phyloP scores from a whole-genome alignment of 1,139 yeast genomes.

The Pneumocystis sp. region DNA sequence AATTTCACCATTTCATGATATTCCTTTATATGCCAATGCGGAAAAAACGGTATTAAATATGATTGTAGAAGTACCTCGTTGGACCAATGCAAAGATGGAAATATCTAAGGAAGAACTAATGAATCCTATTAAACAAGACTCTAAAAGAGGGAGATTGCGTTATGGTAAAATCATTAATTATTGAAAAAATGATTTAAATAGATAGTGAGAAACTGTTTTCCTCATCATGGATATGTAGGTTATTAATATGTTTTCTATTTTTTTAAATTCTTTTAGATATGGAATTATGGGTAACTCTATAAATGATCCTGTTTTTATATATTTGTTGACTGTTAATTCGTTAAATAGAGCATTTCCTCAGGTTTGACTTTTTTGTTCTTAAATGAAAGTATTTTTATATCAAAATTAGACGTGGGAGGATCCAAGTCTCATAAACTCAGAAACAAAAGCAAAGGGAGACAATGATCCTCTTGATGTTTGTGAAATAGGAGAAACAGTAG shows the following conservation, averaged over 20 bases:
- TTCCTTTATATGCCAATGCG: conserved; percentile 59
- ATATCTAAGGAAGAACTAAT: conserved; percentile 56
- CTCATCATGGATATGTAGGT: conserved; percentile 78
- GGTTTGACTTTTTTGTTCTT: neutral
- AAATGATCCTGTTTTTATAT: neutral
- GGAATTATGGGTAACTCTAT: neutral
- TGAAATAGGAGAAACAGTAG: conserved; percentile 63
- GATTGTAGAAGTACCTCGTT: conserved; percentile 85
- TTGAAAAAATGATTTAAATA: neutral
- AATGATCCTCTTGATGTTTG: conserved; percentile 94
- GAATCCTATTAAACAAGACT: conserved; percentile 89
- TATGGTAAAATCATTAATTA: neutral
- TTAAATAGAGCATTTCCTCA: conserved; percentile 66
- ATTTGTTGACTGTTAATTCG: too few relatives aligned
- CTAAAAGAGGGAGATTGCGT: conserved; percentile 69
- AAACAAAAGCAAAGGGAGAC: conserved; percentile 58
- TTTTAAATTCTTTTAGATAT: neutral
- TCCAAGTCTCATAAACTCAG: conserved; percentile 34
- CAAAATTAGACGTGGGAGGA: conserved; percentile 64
- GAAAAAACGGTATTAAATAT: conserved; percentile 57
- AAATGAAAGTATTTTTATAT: neutral
- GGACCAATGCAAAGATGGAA: conserved; percentile 11
- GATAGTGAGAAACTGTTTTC: conserved; percentile 76
- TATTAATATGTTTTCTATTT: conserved; percentile 28
- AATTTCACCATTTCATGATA: conserved; percentile 80